Base-by-base conservation (phyloP, 345 rosid species). In the Eucalyptus leucophloia region DNA sequence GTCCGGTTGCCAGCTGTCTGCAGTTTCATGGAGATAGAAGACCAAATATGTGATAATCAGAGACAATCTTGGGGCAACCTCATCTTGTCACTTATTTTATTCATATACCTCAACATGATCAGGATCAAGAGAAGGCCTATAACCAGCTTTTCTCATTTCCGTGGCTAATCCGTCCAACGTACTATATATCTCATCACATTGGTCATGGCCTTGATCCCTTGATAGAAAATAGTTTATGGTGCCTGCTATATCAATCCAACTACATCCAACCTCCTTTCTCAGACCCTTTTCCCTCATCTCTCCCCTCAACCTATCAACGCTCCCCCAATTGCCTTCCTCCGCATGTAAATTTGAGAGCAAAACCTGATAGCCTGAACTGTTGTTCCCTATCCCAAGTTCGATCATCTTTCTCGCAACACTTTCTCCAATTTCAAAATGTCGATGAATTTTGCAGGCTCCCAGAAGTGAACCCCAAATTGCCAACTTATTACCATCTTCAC, bases 401-500 rank as follows among this genome's bases (percentile, higher is more conserved):
- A 89, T 92, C 90, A 97, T 88, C 91, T 92, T 96, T 90, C 91
- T 91, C 24, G 95, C 93, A 87, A 96, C 94, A 88, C 91, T 88
- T 91, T 95, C 96, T 81, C 94, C 98, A 54, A 97, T 91, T 89
- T 95, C 96, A 89, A 91, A 89, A 89, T 93, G 91, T 87, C 94
- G 94, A 86, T 96, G 96, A 87, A 95, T 90, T 91, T 95, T 95
- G 91, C 99, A 97, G 88, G 98, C 94, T 26, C 96, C 96, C 77
- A 96, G 97, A 86, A 97, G 88, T 81, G 99, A 96, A 81, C 97
- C 99, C 99, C 99, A 96, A 81, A 96, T 93, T 94, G 96, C 98
- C 91, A 92, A 82, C 51, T 92, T 90, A 87, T 94, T 93, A 37
- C 96, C 98, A 86, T 93, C 92, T 90, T 96, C 96, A 87, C 97